Evolutionary conservation across 257 asterid genomes (phyloP).

Genomic region (Solanum phureja): DNA sequence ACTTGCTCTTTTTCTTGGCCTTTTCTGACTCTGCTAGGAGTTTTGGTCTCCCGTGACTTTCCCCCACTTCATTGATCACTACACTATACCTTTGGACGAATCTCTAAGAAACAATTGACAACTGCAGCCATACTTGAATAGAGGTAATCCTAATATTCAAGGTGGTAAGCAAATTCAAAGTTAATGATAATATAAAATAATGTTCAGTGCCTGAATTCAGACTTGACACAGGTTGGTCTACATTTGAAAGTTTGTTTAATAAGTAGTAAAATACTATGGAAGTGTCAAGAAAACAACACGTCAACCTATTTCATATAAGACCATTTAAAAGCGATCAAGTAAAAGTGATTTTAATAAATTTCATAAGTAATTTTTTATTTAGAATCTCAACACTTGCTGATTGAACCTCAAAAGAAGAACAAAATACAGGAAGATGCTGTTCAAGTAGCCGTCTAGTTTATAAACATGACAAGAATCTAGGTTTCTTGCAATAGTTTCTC

Average conservation of each 20-base stretch:
- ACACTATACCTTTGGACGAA: background rate
- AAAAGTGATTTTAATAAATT: background rate
- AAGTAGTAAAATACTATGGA: background rate
- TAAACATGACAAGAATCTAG: too few relatives aligned
- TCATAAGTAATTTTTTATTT: background rate
- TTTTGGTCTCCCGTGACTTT: background rate
- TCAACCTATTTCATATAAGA: background rate
- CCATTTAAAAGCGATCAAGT: background rate
- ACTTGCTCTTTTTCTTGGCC: too few relatives aligned
- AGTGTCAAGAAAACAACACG: background rate
- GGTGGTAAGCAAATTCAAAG: background rate
- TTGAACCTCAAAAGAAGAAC: background rate
- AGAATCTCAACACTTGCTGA: background rate
- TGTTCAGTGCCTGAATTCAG: background rate
- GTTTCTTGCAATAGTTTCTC: too few relatives aligned
- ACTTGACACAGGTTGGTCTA: background rate
- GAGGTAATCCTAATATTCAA: background rate
- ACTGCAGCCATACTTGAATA: background rate
- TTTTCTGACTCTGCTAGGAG: background rate
- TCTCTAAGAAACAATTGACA: background rate
- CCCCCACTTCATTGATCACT: background rate
- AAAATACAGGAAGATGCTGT: background rate
- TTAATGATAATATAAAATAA: background rate
- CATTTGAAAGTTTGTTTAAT: background rate
- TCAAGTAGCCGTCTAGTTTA: too few relatives aligned